Conservation (phyloP, 805 yeast species). For the Yamadazyma takamatsuzukensis region DNA sequence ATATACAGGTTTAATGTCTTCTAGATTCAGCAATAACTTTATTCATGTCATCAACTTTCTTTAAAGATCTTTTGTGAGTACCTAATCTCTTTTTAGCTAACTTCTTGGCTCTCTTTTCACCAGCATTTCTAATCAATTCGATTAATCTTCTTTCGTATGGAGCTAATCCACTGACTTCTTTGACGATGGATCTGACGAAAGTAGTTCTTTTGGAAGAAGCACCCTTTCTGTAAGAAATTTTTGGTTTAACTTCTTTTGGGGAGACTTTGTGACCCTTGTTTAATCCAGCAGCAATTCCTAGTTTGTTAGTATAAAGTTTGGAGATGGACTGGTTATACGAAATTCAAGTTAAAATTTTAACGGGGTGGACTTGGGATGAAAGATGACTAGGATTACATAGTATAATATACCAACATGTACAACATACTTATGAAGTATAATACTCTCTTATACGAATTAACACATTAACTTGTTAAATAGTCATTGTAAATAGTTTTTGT, state of each 20-base stretch:
- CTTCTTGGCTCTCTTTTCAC: constrained; percentile 99
- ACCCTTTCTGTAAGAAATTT: constrained; percentile 94
- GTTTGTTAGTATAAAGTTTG: constrained; percentile 29
- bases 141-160: constrained; percentile 99
- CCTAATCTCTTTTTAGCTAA: constrained; percentile 99
- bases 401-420: too few species aligned
- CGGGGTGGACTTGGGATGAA: too few species aligned
- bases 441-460: too few species aligned
- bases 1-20: constrained; percentile 60
- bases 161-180: constrained; percentile 98
- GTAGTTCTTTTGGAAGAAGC: constrained; percentile 91
- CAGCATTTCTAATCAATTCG: constrained; percentile 99
- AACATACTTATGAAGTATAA: too few species aligned
- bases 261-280: constrained; percentile 99
- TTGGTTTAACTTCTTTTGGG: constrained; percentile 67
- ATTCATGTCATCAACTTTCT: constrained; percentile 99
- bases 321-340: constrained; percentile 4
- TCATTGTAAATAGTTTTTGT: constrained; percentile 6
- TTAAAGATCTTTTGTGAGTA: constrained; percentile 99
- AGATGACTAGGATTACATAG: too few species aligned
- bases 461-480: too few species aligned
- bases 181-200: constrained; percentile 92
- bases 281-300: constrained; percentile 95
- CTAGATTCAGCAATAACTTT: constrained; percentile 94
- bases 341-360: too few species aligned